phyloP scores from a whole-genome alignment of 768 basidiomycete genomes.

The Megacollybia marginata region DNA sequence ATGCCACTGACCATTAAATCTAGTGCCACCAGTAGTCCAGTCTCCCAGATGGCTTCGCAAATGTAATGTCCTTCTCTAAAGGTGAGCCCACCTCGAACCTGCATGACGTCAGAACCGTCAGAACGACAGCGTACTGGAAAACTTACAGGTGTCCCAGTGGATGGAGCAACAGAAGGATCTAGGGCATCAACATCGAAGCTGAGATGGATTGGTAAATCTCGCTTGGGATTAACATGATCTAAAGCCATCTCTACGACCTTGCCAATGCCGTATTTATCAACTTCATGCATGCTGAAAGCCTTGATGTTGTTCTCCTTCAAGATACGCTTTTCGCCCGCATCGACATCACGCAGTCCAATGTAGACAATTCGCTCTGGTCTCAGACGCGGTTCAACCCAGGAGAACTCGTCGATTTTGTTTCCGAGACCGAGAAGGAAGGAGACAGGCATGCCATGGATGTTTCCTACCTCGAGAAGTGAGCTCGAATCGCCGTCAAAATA shows the following conservation, averaged over 20 bases:
- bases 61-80: slow-evolving; percentile 99
- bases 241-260: slow-evolving; percentile 95
- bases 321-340: slow-evolving; percentile 81
- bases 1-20: slow-evolving; percentile 77
- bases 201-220: slow-evolving; percentile 84
- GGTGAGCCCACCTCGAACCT: slow-evolving; percentile 91
- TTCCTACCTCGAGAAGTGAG: slow-evolving; percentile 41
- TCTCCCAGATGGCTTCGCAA: slow-evolving; percentile 88
- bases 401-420: slow-evolving; percentile 32
- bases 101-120: not conserved
- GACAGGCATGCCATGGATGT: slow-evolving; percentile 97
- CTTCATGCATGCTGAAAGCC: slow-evolving; percentile 88
- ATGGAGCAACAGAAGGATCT: slow-evolving; percentile 94
- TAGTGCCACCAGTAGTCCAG: slow-evolving; percentile 83
- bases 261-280: slow-evolving; percentile 88
- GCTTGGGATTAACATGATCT: slow-evolving; percentile 83
- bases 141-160: slow-evolving; percentile 80
- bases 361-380: slow-evolving; percentile 81
- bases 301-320: slow-evolving; percentile 76
- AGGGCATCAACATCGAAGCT: slow-evolving; percentile 96
- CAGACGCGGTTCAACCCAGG: slow-evolving; percentile 60
- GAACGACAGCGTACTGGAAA: slow-evolving; percentile 6
- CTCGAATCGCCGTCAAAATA: not conserved
- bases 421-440: slow-evolving; percentile 75
- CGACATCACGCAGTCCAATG: slow-evolving; percentile 93